These are phyloP conservation scores for Rhododendron molle DNA, from an alignment of 148 eudicot genomes.

Conservation along the genomic window DNA sequence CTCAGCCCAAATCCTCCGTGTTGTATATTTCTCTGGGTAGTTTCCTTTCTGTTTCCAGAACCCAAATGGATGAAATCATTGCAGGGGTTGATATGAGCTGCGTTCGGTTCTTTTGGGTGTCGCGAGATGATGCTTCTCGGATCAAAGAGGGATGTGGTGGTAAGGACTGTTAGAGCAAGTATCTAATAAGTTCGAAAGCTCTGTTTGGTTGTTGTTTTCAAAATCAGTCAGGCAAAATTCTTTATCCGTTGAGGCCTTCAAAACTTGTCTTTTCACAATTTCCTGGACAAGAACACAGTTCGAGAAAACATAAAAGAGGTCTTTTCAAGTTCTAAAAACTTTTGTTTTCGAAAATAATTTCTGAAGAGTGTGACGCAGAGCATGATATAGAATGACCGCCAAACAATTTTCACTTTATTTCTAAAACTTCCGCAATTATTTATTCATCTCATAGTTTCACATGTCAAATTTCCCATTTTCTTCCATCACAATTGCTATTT, in stretches of 20 bases:
- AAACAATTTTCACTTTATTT: not conserved
- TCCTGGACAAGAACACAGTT: not conserved
- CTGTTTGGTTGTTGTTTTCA: not conserved
- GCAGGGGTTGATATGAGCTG: conserved; percentile 47
- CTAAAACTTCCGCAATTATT: not conserved
- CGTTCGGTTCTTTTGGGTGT: conserved; percentile 52
- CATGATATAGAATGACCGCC: too few relatives aligned
- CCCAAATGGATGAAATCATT: conserved; percentile 50
- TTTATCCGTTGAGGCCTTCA: too few relatives aligned
- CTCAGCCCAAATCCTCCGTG: conserved; percentile 40
- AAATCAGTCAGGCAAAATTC: not conserved
- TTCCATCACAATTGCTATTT: not conserved
- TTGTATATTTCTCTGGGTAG: conserved; percentile 62
- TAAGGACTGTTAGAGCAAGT: not conserved
- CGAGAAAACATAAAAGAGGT: not conserved
- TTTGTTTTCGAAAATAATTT: too few relatives aligned
- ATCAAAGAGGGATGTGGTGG: conserved; percentile 10
- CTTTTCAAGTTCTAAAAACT: not conserved
- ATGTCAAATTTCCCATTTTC: not conserved
- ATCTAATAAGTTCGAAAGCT: not conserved
- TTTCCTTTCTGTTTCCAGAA: conserved; percentile 45
- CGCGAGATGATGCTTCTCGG: conserved; percentile 35
- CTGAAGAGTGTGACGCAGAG: too few relatives aligned
- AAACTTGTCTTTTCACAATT: not conserved
- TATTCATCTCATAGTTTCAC: not conserved